Base-by-base conservation (phyloP, 2,329 filamentous ascomycete genomes). In the Fusarium mexicanum region DNA sequence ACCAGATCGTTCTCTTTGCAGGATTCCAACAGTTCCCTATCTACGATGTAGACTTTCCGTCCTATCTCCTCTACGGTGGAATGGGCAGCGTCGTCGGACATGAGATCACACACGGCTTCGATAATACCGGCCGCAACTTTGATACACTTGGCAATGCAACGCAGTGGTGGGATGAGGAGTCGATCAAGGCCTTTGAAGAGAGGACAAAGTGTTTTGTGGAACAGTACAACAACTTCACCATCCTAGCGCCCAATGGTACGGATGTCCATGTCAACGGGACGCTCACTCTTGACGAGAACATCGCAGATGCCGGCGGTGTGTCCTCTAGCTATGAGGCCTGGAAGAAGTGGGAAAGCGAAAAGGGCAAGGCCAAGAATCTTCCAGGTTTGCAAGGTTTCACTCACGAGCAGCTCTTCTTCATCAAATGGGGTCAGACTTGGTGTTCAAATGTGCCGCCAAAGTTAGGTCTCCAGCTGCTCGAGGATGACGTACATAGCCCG, bases 401-500 rank as follows among this genome's bases (percentile, higher is more conserved):
- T 0, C 90, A 91, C 68, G 91, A 93, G 69, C 91, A 93, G 79
- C 80, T 93, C 6, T 94, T 94, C 83, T 94, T 93, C 77, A 85
- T 94, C 40, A 87, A 87, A 6, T 93, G 89, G 78, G 87, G 84
- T 6, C 91, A 90, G 73, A 88, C 86, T 81, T 94, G 91, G 91
- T 94, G 92, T 79, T 87, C 89, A 29, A 92, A 53, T 84, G 87
- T 83, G 5, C 87, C 89, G 13, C 87, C 89, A 7, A 87, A 89
- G 16, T 20, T 16, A 8, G 35, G 31, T 6, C 85, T 91, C 40
- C 84, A 86, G 61, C 82, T 85, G 3, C 48, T 26, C 3, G 90
- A 90, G 76, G 88, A 85, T 0, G 91, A 94, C 77, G 87, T 88
- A 0, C 92, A 94, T 81, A 88, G 91, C 9, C 92, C 91, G 0